Evolutionary conservation across 257 asterid species (phyloP).

Genomic region (Jasminum sambac): DNA sequence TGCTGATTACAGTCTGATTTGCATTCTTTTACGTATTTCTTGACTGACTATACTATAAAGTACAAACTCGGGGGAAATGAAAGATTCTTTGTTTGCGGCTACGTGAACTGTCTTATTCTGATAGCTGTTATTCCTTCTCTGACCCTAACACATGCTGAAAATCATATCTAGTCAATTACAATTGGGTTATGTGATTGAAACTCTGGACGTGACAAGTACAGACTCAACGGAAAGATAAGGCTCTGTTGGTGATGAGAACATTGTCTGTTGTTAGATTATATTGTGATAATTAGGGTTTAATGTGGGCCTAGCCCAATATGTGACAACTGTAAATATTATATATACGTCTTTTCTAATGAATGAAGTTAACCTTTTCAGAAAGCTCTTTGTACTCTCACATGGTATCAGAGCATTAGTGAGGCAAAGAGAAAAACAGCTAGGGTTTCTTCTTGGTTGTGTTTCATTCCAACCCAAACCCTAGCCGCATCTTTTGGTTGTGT

Average conservation of each 20-base stretch:
- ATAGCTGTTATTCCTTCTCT: not conserved
- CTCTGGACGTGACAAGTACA: conserved; percentile 19
- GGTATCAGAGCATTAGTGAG: too few species aligned
- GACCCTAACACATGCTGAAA: conserved; percentile 15
- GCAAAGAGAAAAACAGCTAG: too few species aligned
- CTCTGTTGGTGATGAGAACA: not conserved
- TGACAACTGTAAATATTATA: too few species aligned
- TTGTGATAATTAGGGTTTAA: too few species aligned
- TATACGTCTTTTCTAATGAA: too few species aligned
- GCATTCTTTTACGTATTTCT: conserved; percentile 1
- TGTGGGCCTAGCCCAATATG: too few species aligned
- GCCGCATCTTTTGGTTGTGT: too few species aligned
- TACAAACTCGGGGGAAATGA: not conserved
- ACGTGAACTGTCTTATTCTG: conserved; percentile 14
- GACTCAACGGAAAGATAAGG: not conserved
- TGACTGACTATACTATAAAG: conserved; percentile 6
- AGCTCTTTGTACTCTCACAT: too few species aligned
- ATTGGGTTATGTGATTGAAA: conserved; percentile 7
- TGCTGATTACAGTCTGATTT: not conserved
- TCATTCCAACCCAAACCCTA: too few species aligned
- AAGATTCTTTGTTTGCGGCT: not conserved
- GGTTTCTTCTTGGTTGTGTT: too few species aligned
- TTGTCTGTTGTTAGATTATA: too few species aligned
- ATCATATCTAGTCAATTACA: conserved; percentile 20
- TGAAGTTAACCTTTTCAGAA: too few species aligned